Conservation (phyloP, 148 eudicot species). For the Camellia lanceoleosa region DNA sequence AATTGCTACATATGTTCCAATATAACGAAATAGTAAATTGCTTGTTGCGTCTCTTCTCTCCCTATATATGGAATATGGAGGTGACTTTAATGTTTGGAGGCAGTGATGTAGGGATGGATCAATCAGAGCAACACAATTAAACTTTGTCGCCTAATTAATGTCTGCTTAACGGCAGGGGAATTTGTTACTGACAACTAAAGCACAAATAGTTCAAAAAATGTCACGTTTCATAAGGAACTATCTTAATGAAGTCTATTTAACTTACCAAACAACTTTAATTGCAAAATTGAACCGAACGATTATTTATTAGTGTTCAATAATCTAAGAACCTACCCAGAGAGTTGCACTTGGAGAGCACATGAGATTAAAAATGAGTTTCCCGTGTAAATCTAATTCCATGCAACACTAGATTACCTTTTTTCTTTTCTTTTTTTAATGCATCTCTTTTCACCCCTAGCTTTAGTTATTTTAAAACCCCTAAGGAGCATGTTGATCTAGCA, state of each 20-base stretch:
- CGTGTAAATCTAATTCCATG: neutral
- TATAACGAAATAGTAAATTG: neutral
- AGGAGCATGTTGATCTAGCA: neutral
- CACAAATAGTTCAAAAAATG: neutral
- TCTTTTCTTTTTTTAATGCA: neutral
- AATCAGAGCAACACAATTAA: neutral
- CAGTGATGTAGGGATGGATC: neutral
- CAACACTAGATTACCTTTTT: neutral
- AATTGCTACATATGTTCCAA: neutral
- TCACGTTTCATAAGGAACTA: neutral
- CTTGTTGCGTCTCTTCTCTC: neutral
- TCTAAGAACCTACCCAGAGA: neutral
- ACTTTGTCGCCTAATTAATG: neutral
- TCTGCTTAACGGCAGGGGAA: neutral
- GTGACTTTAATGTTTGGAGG: too few relatives aligned
- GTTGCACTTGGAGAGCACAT: neutral
- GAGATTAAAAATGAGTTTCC: neutral
- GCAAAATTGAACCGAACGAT: neutral
- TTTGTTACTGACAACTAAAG: neutral
- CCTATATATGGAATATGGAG: neutral
- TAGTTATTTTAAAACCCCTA: neutral
- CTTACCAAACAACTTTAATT: neutral
- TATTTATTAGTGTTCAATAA: neutral
- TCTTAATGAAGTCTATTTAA: neutral
- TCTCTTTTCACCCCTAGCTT: neutral